Evolutionary conservation across 768 basidiomycete species (phyloP), one percentile per base, ranked within the genome.

Genomic region (Sistotremastrum suecicum): DNA sequence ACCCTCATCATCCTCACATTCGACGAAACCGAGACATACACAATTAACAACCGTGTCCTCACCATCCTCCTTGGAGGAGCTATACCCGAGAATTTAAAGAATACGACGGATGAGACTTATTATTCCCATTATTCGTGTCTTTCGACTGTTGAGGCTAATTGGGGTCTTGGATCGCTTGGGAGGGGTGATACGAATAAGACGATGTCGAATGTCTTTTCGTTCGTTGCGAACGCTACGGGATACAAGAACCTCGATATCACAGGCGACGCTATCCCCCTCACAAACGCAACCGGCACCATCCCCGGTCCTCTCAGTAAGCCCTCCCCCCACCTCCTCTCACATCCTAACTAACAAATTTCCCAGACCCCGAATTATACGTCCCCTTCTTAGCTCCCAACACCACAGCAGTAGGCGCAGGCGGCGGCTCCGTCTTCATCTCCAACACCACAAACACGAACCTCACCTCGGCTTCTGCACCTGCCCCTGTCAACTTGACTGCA

Each of bases 1-100:
- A 79, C 80, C 0, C 61, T 82, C 43, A 72, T 81, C 53, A 52
- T 78, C 6, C 53, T 81, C 44, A 79, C 76, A 0, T 80, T 80
- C 45, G 79, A 82, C 45, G 78, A 81, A 60, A 75, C 61, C 37
- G 69, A 65, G 47, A 50, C 36, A 20, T 60, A 62, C 43, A 53
- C 53, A 31, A 56, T 61, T 41, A 71, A 70, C 54, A 80, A 80
- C 55, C 60, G 57, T 1, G 60, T 80, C 39, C 68, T 59, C 48
- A 55, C 66, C 4, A 35, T 76, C 40, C 59, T 75, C 28, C 56
- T 73, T 34, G 71, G 72, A 36, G 61, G 59, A 35, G 72, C 64
- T 20, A 52, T 79, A 29, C 77, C 76, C 2, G 31, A 53, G 8
- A 40, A 50, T 6, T 56, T 71, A 28, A 49, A 58, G 20, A 70